These are phyloP conservation scores for Microdochium bolleyi DNA, from an alignment of 2,329 filamentous ascomycete genomes.

Conservation along the genomic window DNA sequence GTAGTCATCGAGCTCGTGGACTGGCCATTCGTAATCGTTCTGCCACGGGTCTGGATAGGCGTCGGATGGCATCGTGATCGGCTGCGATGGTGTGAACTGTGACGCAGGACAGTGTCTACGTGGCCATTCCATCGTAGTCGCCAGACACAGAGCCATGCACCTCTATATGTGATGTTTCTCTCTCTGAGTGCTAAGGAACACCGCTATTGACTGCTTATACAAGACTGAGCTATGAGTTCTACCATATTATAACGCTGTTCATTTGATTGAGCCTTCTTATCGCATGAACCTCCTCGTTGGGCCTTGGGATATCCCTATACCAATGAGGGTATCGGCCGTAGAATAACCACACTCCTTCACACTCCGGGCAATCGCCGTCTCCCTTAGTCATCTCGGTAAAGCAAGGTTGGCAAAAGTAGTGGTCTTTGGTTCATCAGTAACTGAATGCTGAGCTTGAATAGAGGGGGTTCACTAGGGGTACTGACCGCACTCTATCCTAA, in stretches of 20 bases:
- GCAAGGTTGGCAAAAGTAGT: neutral
- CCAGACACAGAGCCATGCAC: neutral
- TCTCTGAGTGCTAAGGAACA: neutral
- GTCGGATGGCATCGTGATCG: neutral
- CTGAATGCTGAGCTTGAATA: neutral
- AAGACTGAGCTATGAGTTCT: too few relatives aligned
- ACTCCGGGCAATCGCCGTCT: neutral
- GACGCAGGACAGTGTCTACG: neutral
- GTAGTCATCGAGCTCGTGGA: too few relatives aligned
- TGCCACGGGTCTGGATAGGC: neutral
- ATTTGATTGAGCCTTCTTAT: too few relatives aligned
- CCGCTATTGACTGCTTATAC: too few relatives aligned
- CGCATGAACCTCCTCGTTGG: too few relatives aligned
- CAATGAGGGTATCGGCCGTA: too few relatives aligned
- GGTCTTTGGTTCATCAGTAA: neutral
- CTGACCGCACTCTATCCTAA: neutral
- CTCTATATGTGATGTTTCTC: neutral
- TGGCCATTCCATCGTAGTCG: neutral
- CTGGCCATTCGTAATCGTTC: neutral
- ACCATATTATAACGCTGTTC: neutral
- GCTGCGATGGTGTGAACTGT: neutral
- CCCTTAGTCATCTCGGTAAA: neutral
- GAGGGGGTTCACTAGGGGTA: neutral
- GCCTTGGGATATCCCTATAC: too few relatives aligned
- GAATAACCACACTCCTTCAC: too few relatives aligned